phyloP scores from a whole-genome alignment of 345 rosid genomes.

The Linum tenue region DNA sequence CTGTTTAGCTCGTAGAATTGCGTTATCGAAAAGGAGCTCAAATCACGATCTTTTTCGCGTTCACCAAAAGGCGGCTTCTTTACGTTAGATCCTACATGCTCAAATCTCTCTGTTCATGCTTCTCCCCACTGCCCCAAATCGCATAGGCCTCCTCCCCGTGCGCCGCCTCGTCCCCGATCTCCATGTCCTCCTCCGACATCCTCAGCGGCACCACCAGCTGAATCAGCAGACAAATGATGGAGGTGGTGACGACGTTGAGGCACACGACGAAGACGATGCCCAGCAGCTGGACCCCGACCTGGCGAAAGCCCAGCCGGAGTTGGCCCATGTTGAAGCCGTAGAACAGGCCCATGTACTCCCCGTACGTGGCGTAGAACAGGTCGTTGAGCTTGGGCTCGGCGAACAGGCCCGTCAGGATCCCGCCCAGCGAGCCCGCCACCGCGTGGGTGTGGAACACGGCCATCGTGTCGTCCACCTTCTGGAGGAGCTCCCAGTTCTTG shows the following conservation, averaged over 20 bases:
- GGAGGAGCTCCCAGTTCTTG: conserved; percentile 29
- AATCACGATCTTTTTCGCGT: too few species aligned
- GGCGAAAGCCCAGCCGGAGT: conserved; percentile 20
- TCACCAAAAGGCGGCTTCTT: neutral
- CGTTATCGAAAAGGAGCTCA: too few species aligned
- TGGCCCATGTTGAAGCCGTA: conserved; percentile 27
- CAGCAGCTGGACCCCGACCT: conserved; percentile 18
- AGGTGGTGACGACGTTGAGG: conserved; percentile 25
- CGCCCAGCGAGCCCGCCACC: conserved; percentile 38
- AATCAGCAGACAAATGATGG: conserved; percentile 28
- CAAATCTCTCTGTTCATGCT: conserved; percentile 13
- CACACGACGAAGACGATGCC: conserved; percentile 19
- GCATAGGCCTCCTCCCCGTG: conserved; percentile 42
- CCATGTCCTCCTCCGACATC: conserved; percentile 42
- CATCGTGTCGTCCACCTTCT: conserved; percentile 46
- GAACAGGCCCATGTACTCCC: conserved; percentile 25
- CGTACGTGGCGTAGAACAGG: conserved; percentile 11
- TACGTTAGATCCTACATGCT: neutral
- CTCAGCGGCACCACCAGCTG: conserved; percentile 26
- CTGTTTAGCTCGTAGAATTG: too few species aligned
- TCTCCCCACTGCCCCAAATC: conserved; percentile 30
- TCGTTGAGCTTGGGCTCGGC: conserved; percentile 30
- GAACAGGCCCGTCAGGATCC: conserved; percentile 33
- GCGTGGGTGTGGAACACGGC: conserved; percentile 46
- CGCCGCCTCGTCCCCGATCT: conserved; percentile 35